These are phyloP conservation scores for Brassica cretica DNA, from an alignment of 345 rosid genomes.

Conservation along the genomic window DNA sequence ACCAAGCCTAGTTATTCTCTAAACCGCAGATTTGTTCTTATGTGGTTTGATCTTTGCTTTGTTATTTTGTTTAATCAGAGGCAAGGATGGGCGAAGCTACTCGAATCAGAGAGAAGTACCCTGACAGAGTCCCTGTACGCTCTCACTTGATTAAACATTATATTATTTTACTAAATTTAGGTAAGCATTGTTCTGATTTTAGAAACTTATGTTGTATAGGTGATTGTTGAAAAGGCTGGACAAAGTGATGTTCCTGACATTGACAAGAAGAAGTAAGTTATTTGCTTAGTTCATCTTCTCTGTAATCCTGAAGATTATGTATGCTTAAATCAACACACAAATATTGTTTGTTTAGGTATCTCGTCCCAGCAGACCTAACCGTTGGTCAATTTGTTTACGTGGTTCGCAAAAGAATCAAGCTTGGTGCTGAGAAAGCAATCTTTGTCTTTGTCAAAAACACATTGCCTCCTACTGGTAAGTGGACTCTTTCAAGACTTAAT, in stretches of 20 bases:
- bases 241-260: constrained; percentile 91
- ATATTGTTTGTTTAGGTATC: constrained; percentile 48
- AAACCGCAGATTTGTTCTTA: neutral
- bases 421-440: constrained; percentile 81
- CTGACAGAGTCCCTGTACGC: constrained; percentile 89
- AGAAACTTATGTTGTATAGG: constrained; percentile 43
- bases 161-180: neutral
- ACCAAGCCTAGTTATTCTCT: neutral
- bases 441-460: constrained; percentile 76
- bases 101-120: constrained; percentile 84
- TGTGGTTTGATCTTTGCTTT: neutral
- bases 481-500: neutral
- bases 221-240: constrained; percentile 90
- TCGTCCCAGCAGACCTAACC: constrained; percentile 80
- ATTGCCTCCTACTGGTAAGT: constrained; percentile 73
- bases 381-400: constrained; percentile 89
- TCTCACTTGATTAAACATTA: neutral
- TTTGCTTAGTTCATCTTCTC: neutral
- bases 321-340: neutral
- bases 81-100: constrained; percentile 79
- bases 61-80: constrained; percentile 47
- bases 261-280: constrained; percentile 91
- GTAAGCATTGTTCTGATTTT: constrained; percentile 25
- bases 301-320: neutral
- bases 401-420: constrained; percentile 81